Evolutionary conservation across 768 basidiomycete genomes (phyloP).

Genomic region (Botryobasidium botryosum): DNA sequence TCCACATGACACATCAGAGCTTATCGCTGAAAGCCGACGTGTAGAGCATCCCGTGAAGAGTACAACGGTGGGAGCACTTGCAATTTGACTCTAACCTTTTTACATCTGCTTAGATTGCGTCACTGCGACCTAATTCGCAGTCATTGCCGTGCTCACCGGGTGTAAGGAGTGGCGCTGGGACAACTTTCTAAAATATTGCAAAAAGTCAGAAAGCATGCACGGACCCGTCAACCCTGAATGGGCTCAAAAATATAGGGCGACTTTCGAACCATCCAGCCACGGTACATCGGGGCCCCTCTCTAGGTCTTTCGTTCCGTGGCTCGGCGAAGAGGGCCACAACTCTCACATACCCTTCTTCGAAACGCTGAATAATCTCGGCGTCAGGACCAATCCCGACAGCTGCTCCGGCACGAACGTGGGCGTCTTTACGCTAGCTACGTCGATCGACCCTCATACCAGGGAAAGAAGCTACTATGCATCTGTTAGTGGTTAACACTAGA

Average conservation of each 20-base stretch:
- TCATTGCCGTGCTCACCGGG: neutral
- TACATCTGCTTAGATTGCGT: neutral
- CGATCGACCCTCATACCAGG: slow-evolving; percentile 7
- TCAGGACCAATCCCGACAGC: slow-evolving; percentile 8
- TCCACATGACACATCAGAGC: neutral
- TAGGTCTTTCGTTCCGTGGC: slow-evolving; percentile 4
- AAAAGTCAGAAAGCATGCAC: slow-evolving; percentile 8
- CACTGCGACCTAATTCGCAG: neutral
- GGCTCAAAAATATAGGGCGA: slow-evolving; percentile 7
- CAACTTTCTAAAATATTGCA: slow-evolving; percentile 5
- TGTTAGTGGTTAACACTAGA: neutral
- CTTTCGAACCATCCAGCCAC: slow-evolving; percentile 6
- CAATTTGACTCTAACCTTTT: neutral
- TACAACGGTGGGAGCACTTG: slow-evolving; percentile 9
- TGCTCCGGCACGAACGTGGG: slow-evolving; percentile 8
- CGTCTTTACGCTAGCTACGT: slow-evolving; percentile 6
- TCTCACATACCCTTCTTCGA: slow-evolving; percentile 9
- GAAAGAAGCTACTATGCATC: slow-evolving; percentile 4
- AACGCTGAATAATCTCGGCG: slow-evolving; percentile 7
- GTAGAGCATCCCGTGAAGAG: slow-evolving; percentile 7
- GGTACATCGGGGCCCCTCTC: slow-evolving; percentile 9
- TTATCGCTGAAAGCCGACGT: neutral
- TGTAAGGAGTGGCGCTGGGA: neutral
- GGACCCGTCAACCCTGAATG: slow-evolving; percentile 4
- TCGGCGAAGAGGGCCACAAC: neutral